Percentiles rank a stretch among this genome's conserved stretches.
Evolutionary conservation across 148 eudicot species (phyloP).

Genomic region (Fagopyrum homotropicum): DNA sequence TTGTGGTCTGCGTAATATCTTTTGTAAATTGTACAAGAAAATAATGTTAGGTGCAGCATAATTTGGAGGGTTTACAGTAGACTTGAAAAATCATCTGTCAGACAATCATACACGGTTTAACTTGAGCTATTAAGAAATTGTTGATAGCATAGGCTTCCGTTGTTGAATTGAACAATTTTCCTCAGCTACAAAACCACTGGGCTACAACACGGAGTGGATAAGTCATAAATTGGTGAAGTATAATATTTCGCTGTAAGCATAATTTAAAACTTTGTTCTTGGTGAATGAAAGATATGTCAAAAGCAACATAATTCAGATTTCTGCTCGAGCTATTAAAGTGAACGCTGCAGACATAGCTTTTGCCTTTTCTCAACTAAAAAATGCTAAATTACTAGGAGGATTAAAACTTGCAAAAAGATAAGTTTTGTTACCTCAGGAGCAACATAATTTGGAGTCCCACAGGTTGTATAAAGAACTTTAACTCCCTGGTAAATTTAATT

Average conservation of each 20-base stretch:
- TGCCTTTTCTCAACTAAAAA: background rate
- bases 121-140: background rate
- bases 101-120: background rate
- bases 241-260: background rate
- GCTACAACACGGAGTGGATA: background rate
- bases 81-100: background rate
- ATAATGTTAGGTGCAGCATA: background rate
- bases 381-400: background rate
- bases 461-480: slow-evolving; percentile 90
- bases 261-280: background rate
- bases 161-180: background rate
- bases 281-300: background rate
- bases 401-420: background rate
- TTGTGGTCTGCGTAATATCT: background rate
- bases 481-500: slow-evolving; percentile 59
- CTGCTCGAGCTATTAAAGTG: background rate
- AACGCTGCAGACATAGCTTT: background rate
- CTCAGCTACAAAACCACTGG: background rate
- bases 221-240: background rate
- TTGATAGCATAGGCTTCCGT: background rate
- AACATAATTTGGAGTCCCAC: slow-evolving; percentile 97
- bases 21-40: background rate
- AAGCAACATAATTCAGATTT: background rate
- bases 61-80: background rate
- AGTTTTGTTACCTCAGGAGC: slow-evolving; percentile 78